These are phyloP conservation scores for Candida wancherniae DNA, from an alignment of 805 yeast genomes.

Conservation along the genomic window DNA sequence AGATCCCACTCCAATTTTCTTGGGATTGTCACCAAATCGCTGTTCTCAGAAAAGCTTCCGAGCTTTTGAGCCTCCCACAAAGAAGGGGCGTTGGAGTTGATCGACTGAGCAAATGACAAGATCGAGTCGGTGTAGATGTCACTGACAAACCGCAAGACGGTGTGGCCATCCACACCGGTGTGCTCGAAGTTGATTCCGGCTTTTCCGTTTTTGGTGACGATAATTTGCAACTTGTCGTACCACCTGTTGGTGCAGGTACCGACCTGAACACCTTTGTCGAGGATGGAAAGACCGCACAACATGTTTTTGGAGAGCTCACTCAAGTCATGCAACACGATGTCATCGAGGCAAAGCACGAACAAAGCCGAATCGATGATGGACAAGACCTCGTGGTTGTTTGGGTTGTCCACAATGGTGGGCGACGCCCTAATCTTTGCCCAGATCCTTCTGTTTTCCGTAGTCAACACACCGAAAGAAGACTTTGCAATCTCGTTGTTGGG, in stretches of 20 bases:
- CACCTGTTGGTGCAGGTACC: conserved; percentile 94
- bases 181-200: conserved; percentile 94
- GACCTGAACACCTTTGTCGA: conserved; percentile 82
- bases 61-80: conserved; percentile 46
- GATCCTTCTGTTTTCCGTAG: conserved; percentile 81
- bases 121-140: conserved; percentile 92
- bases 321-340: conserved; percentile 58
- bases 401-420: conserved; percentile 35
- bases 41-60: conserved; percentile 27
- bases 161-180: conserved; percentile 94
- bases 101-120: conserved; percentile 76
- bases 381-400: conserved; percentile 64
- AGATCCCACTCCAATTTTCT: conserved; percentile 86
- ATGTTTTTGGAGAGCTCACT: conserved; percentile 73
- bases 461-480: conserved; percentile 81
- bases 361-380: conserved; percentile 75
- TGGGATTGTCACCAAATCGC: conserved; percentile 56
- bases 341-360: conserved; percentile 80
- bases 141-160: conserved; percentile 80
- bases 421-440: conserved; percentile 77
- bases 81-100: conserved; percentile 71
- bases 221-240: conserved; percentile 89
- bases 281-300: conserved; percentile 77
- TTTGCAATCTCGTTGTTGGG: conserved; percentile 58
- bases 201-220: conserved; percentile 81